Base-by-base conservation (phyloP, 1,284 basidiomycete genomes). In the Papiliotrema laurentii region DNA sequence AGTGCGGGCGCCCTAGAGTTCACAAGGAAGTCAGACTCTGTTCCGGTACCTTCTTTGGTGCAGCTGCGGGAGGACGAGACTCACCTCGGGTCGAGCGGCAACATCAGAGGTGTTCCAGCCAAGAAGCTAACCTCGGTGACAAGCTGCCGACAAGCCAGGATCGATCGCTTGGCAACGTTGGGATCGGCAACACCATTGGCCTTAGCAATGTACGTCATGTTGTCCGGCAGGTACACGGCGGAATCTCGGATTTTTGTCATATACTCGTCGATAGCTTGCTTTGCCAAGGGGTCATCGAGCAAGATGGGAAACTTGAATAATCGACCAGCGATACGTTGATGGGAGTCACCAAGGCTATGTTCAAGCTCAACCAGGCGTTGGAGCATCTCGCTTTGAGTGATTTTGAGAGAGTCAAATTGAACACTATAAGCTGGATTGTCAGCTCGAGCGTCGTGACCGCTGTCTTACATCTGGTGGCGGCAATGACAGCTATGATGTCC, bases 201-300 rank as follows among this genome's bases (percentile, higher is more conserved):
- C 39, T 70, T 74, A 0, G 83, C 82, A 1, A 86, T 75, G 57
- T 86, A 86, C 38, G 83, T 79, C 37, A 83, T 68, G 58, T 86
- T 86, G 63, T 80, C 82, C 0, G 83, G 84, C 0, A 87, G 70
- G 61, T 86, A 86, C 1, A 80, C 80, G 0, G 84, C 83, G 45
- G 78, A 78, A 45, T 78, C 73, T 13, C 84, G 72, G 0, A 75
- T 78, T 0, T 78, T 78, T 4, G 68, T 71, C 78, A 81, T 83
- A 61, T 86, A 86, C 26, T 78, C 74, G 28, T 77, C 63, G 22
- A 85, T 71, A 4, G 83, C 81, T 10, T 80, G 79, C 13, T 72
- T 72, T 43, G 71, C 79, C 78, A 82, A 81, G 10, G 73, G 75
- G 57, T 86, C 84, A 53, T 85, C 80, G 4, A 85, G 76, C 0